Evolutionary conservation across 148 eudicot genomes (phyloP).

Genomic region (Silene conica): DNA sequence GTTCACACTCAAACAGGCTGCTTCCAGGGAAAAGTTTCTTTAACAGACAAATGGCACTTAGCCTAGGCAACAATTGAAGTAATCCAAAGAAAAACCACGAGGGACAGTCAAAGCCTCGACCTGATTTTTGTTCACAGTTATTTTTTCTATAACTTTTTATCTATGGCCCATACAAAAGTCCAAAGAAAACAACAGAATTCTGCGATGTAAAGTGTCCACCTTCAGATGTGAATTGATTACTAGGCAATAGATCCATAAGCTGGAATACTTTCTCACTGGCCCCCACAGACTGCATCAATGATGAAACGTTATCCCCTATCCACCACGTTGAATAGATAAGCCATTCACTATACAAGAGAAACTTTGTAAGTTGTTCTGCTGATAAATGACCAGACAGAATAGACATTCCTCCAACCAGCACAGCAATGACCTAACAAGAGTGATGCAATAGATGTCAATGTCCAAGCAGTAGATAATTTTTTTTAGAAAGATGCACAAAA

Average conservation of each 20-base stretch:
- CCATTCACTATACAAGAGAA: slow-evolving; percentile 97
- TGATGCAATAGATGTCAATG: slow-evolving; percentile 18
- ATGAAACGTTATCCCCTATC: slow-evolving; percentile 93
- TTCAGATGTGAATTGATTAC: slow-evolving; percentile 69
- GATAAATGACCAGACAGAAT: slow-evolving; percentile 77
- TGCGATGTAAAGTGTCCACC: slow-evolving; percentile 28
- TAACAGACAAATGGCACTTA: not conserved
- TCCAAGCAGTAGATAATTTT: slow-evolving; percentile 5
- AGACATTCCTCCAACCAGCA: slow-evolving; percentile 93
- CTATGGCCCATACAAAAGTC: not conserved
- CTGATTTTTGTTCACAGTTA: not conserved
- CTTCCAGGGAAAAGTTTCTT: not conserved
- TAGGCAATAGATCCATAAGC: slow-evolving; percentile 78
- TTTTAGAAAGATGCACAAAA: not conserved
- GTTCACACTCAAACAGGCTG: slow-evolving; percentile 1
- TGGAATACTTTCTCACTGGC: slow-evolving; percentile 99
- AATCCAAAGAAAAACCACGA: not conserved
- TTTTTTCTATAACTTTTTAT: not conserved
- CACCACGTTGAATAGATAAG: slow-evolving; percentile 98
- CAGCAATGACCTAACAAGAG: slow-evolving; percentile 77
- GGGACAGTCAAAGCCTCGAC: not conserved
- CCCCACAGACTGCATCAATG: slow-evolving; percentile 96
- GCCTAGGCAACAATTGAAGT: not conserved
- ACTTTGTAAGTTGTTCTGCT: slow-evolving; percentile 96
- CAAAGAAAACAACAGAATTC: not conserved